phyloP scores from a whole-genome alignment of 23 red algal genomes.

The Gracilaria caudata region DNA sequence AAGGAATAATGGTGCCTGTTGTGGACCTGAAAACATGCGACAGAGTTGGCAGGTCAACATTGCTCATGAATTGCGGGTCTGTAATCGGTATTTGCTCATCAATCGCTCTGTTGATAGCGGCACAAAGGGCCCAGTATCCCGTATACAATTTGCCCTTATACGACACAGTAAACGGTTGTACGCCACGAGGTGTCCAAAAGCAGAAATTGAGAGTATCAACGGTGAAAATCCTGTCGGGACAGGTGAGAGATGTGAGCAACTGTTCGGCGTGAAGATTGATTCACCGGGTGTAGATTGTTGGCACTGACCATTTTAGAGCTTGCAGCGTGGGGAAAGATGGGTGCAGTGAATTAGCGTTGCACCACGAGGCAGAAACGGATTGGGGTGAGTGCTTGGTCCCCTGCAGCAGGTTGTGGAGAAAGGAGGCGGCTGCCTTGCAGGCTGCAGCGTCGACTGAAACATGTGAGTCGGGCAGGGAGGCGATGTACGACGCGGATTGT shows the following conservation, averaged over 20 bases:
- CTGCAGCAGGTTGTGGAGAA: neutral
- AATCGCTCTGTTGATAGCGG: conserved; percentile 33
- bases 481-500: neutral
- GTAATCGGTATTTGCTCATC: conserved; percentile 58
- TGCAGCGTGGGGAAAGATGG: conserved; percentile 4
- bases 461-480: conserved; percentile 6
- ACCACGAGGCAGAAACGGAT: conserved; percentile 30
- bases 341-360: conserved; percentile 48
- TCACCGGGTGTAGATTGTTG: neutral
- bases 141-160: conserved; percentile 14
- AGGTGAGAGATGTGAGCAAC: neutral
- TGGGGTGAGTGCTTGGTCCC: neutral
- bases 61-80: conserved; percentile 16
- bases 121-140: conserved; percentile 64
- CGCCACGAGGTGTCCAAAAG: conserved; percentile 18
- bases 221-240: conserved; percentile 27
- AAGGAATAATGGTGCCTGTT: conserved; percentile 1
- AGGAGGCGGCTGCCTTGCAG: conserved; percentile 28
- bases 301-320: conserved; percentile 38
- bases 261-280: neutral
- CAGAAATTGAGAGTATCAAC: conserved; percentile 63
- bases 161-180: conserved; percentile 16
- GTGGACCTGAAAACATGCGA: conserved; percentile 38
- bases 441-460: conserved; percentile 15
- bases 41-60: conserved; percentile 4